Percentiles rank a stretch among this genome's conserved stretches.
These are phyloP conservation scores for Geotrichum citri-aurantii DNA, from an alignment of 1,139 yeast species.

Conservation along the genomic window DNA sequence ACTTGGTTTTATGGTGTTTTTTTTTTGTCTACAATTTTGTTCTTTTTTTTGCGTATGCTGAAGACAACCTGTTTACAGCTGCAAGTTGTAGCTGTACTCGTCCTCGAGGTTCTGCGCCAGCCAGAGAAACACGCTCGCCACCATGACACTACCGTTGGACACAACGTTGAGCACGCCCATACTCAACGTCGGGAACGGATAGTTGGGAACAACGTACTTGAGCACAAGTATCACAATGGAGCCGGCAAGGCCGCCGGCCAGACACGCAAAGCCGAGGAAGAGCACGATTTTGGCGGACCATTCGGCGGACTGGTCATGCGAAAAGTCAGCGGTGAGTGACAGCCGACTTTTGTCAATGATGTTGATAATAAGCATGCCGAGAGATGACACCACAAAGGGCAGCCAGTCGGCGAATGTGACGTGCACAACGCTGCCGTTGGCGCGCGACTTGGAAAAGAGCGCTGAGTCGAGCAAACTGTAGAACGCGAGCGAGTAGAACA, in stretches of 20 bases:
- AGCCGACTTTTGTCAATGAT: constrained; percentile 83
- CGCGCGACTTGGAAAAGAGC: constrained; percentile 65
- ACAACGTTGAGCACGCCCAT: constrained; percentile 92
- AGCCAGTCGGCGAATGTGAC: constrained; percentile 89
- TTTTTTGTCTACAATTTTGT: too few species aligned
- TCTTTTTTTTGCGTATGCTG: background rate
- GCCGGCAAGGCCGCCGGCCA: constrained; percentile 95
- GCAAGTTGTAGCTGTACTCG: constrained; percentile 87
- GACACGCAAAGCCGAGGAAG: constrained; percentile 83
- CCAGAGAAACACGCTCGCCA: constrained; percentile 87
- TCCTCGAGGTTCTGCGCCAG: constrained; percentile 91
- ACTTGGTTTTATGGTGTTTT: too few species aligned
- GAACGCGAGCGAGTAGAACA: constrained; percentile 77
- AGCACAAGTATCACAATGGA: constrained; percentile 80
- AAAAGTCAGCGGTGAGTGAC: constrained; percentile 33
- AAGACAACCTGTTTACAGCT: constrained; percentile 45
- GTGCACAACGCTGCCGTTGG: constrained; percentile 80
- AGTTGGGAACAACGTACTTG: constrained; percentile 75
- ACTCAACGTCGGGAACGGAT: constrained; percentile 78
- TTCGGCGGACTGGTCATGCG: constrained; percentile 44
- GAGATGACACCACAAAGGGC: constrained; percentile 79
- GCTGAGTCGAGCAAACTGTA: constrained; percentile 90
- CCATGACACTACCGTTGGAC: constrained; percentile 72
- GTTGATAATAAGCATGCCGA: constrained; percentile 89
- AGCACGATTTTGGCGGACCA: constrained; percentile 93